phyloP scores from a whole-genome alignment of 306 rosid species.

The Acacia acuminata region DNA sequence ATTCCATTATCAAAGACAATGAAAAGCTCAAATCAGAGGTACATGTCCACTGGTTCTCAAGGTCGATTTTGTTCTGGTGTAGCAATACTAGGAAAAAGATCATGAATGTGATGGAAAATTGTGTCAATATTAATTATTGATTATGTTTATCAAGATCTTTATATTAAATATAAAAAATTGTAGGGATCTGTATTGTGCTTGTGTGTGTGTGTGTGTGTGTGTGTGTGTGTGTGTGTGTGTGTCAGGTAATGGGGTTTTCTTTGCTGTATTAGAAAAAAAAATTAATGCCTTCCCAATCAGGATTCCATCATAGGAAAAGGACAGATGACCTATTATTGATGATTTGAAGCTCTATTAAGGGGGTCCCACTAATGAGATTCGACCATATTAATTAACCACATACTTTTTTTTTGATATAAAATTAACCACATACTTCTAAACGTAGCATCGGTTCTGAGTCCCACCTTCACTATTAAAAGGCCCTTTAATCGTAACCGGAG shows the following conservation, averaged over 20 bases:
- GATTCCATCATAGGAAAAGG: constrained; percentile 40
- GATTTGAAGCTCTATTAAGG: constrained; percentile 41
- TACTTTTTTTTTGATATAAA: too few relatives aligned
- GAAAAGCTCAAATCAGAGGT: constrained; percentile 92
- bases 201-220: background rate
- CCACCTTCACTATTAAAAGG: constrained; percentile 35
- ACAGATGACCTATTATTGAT: constrained; percentile 23
- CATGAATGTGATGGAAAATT: constrained; percentile 25
- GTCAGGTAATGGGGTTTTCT: constrained; percentile 14
- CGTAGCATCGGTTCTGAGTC: constrained; percentile 62
- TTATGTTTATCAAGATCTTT: background rate
- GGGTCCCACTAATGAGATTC: constrained; percentile 59
- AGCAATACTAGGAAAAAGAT: background rate
- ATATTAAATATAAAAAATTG: background rate
- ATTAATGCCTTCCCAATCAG: constrained; percentile 50
- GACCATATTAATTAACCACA: constrained; percentile 40
- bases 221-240: background rate
- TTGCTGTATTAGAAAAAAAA: constrained; percentile 27
- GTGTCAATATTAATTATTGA: background rate
- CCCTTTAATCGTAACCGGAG: constrained; percentile 30
- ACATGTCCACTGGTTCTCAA: constrained; percentile 19
- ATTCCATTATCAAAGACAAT: constrained; percentile 68
- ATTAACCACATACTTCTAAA: constrained; percentile 43
- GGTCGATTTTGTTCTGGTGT: background rate
- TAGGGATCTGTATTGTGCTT: background rate